These are phyloP conservation scores for Geotrichum aggregatum DNA, from an alignment of 1,139 yeast genomes.

Conservation along the genomic window DNA sequence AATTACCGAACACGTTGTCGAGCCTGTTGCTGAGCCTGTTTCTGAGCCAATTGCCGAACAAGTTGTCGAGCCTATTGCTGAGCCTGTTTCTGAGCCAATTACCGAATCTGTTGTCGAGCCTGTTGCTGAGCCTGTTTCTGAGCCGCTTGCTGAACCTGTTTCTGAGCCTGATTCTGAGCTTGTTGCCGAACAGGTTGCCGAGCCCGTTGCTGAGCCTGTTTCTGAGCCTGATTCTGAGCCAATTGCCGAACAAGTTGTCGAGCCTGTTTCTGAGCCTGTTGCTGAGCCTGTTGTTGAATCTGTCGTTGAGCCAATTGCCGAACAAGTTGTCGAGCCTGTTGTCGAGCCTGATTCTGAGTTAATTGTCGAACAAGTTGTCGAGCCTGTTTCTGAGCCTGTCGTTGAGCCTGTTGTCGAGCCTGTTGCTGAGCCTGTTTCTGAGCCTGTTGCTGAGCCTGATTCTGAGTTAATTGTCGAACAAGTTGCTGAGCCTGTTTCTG, in stretches of 20 bases:
- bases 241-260: background rate
- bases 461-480: background rate
- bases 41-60: background rate
- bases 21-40: background rate
- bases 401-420: background rate
- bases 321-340: background rate
- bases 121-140: background rate
- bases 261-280: conserved; percentile 2
- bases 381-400: too few relatives aligned
- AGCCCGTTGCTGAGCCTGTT: background rate
- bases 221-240: background rate
- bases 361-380: background rate
- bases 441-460: background rate
- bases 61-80: background rate
- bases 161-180: background rate
- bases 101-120: background rate
- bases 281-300: background rate
- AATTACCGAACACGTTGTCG: background rate
- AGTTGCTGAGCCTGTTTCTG: background rate
- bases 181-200: background rate
- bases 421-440: background rate
- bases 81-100: background rate
- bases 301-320: background rate
- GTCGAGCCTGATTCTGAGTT: background rate
- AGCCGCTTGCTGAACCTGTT: background rate